Evolutionary conservation across 768 basidiomycete genomes (phyloP).

Genomic region (Daedaleopsis sinensis): DNA sequence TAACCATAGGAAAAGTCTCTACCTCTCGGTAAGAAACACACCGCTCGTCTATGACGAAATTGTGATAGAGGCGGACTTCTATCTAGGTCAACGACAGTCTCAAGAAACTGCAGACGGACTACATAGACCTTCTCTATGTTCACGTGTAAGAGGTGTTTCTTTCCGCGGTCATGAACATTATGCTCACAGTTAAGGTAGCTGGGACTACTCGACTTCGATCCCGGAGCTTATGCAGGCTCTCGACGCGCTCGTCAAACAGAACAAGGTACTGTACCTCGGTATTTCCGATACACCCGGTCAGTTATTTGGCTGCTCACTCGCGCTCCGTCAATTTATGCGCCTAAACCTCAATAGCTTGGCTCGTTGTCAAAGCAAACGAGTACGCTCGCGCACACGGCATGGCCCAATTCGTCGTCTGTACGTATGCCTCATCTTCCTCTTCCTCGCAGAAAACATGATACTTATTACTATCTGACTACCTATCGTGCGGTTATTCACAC

Average conservation of each 20-base stretch:
- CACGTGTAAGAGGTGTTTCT: conserved; percentile 46
- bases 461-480: no score
- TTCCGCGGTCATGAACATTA: conserved; percentile 6
- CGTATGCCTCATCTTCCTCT: background rate
- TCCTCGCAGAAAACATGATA: no score
- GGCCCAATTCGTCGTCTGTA: conserved; percentile 21
- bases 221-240: conserved; percentile 47
- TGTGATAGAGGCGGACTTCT: conserved; percentile 23
- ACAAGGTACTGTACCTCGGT: conserved; percentile 44
- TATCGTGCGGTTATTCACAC: conserved; percentile 17
- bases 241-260: conserved; percentile 41
- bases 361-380: conserved; percentile 41
- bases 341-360: conserved; percentile 34
- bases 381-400: conserved; percentile 42
- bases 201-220: conserved; percentile 47
- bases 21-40: background rate
- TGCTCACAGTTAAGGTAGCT: conserved; percentile 15
- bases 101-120: conserved; percentile 44
- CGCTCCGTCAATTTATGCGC: no score
- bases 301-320: background rate
- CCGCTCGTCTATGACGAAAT: conserved; percentile 37
- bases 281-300: conserved; percentile 26
- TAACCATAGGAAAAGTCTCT: conserved; percentile 15
- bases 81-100: conserved; percentile 36
- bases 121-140: conserved; percentile 49